Conservation (phyloP, 768 basidiomycete genomes). For the Tulasnella sp. region DNA sequence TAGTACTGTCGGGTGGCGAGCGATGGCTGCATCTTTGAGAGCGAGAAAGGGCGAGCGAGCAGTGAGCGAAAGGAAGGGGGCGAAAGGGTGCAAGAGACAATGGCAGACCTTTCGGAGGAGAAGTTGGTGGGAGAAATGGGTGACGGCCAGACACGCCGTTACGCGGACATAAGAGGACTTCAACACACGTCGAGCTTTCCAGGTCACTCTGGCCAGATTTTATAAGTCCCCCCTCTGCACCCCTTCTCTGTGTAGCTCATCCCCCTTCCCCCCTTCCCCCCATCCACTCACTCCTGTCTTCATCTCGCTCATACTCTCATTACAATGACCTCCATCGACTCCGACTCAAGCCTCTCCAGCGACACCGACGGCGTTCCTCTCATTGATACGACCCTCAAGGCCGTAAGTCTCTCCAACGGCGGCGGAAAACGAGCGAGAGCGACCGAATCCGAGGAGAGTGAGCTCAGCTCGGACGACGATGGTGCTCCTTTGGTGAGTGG, state of each 20-base stretch:
- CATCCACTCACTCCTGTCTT: not conserved
- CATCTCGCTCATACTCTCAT: not conserved
- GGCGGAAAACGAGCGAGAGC: not conserved
- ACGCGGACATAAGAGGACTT: not conserved
- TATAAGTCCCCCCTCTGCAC: slow-evolving; percentile 18
- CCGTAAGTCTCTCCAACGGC: not conserved
- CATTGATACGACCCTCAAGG: not conserved
- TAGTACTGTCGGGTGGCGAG: slow-evolving; percentile 33
- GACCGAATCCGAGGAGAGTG: not conserved
- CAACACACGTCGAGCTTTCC: not conserved
- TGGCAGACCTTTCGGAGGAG: not conserved
- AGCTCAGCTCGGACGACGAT: slow-evolving; percentile 2
- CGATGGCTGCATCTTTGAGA: slow-evolving; percentile 3
- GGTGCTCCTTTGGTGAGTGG: not conserved
- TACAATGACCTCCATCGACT: not conserved
- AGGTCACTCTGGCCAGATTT: not conserved
- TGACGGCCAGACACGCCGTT: not conserved
- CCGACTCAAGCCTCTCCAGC: not conserved
- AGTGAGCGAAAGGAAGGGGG: not conserved
- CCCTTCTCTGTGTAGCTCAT: slow-evolving; percentile 10
- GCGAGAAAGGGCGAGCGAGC: not conserved
- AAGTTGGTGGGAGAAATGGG: slow-evolving; percentile 15
- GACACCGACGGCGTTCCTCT: slow-evolving; percentile 12
- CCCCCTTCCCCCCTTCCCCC: slow-evolving; percentile 16
- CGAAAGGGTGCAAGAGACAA: not conserved